These are phyloP conservation scores for Amylostereum areolatum DNA, from an alignment of 1,284 basidiomycete genomes.

Conservation along the genomic window DNA sequence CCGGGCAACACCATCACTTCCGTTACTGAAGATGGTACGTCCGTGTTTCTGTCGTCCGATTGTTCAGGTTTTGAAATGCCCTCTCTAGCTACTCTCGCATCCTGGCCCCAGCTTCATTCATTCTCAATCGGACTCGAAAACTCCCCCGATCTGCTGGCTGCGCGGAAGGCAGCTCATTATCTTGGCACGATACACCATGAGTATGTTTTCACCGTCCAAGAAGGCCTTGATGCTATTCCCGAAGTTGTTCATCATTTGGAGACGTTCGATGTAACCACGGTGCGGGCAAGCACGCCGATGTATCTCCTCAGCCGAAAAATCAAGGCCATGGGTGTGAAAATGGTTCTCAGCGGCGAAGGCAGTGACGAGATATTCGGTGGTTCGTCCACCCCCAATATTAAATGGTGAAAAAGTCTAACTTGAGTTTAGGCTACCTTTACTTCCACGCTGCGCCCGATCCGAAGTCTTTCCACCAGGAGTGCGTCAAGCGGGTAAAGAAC, in stretches of 20 bases:
- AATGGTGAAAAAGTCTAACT: slow-evolving; percentile 1
- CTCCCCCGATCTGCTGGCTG: slow-evolving; percentile 94
- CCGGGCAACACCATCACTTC: slow-evolving; percentile 23
- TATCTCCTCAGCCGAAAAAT: slow-evolving; percentile 97
- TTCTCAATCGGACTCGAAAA: slow-evolving; percentile 96
- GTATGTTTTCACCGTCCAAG: slow-evolving; percentile 97
- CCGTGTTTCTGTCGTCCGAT: neutral
- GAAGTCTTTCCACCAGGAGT: slow-evolving; percentile 92
- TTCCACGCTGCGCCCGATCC: slow-evolving; percentile 97
- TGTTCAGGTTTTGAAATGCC: slow-evolving; percentile 3
- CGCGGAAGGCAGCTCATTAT: slow-evolving; percentile 90
- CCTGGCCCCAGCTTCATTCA: slow-evolving; percentile 97
- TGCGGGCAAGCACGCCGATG: slow-evolving; percentile 97
- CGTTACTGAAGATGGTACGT: slow-evolving; percentile 49
- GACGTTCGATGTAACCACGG: slow-evolving; percentile 98
- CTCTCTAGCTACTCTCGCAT: slow-evolving; percentile 59
- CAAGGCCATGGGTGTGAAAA: slow-evolving; percentile 99
- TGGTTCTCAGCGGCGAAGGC: slow-evolving; percentile 98
- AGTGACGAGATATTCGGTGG: slow-evolving; percentile 98
- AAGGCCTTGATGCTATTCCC: slow-evolving; percentile 95
- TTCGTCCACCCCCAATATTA: slow-evolving; percentile 22
- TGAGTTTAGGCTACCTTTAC: slow-evolving; percentile 83
- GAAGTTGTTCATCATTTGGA: slow-evolving; percentile 99
- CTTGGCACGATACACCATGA: slow-evolving; percentile 97
- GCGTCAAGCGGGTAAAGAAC: slow-evolving; percentile 94